Base-by-base conservation (phyloP, 495 filamentous ascomycete genomes). In the Talaromyces borbonicus region DNA sequence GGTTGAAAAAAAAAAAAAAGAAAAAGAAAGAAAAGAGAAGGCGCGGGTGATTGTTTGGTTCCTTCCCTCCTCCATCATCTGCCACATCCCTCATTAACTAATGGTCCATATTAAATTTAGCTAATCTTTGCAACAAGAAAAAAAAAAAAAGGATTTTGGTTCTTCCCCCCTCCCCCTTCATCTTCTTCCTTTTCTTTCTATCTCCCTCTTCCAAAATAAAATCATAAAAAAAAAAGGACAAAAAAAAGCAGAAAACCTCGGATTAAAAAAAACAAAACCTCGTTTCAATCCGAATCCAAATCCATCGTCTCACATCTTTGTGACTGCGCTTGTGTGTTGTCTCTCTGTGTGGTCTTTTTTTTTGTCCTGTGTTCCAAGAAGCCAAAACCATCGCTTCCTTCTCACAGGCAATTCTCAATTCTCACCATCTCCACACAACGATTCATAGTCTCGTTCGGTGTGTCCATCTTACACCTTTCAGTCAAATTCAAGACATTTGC, bases 151-250 rank as follows among this genome's bases (percentile, higher is more conserved):
- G 43, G 48, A 55, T 62, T 51, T 55, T 51, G 56, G 56, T 65
- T 59, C 58, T 66, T 65, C 63, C 69, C 67, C 62, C 62, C 61
- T 60, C 53, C 56, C 53, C 53, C 56, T 42, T 53, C 51, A 53
- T 58, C 59, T 53, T 60, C 66, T 59, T 57, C 58, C 65, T 65
- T 62, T 56, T 56, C 67, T 19, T 49, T 47, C 50, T 55, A 53
- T 49, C n/a, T n/a, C n/a, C n/a, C n/a, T n/a, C n/a, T n/a, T n/a
- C 68, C 63, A 59, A 69, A 74, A 73, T 68, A 59, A 52, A 49
- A 53, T 52, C 58, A 51, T 61, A 60, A 60, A 62, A 65, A 51
- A 61, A 60, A 60, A 62, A 65, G 68, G 57, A 35, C 53, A 56
- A 58, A 59, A 59, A n/a, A 56, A 47, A 52, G 47, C 49, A 50